Evolutionary conservation across 495 filamentous ascomycete species (phyloP), one percentile per base, ranked within the genome.

Genomic region (Aspergillus bertholletiae): DNA sequence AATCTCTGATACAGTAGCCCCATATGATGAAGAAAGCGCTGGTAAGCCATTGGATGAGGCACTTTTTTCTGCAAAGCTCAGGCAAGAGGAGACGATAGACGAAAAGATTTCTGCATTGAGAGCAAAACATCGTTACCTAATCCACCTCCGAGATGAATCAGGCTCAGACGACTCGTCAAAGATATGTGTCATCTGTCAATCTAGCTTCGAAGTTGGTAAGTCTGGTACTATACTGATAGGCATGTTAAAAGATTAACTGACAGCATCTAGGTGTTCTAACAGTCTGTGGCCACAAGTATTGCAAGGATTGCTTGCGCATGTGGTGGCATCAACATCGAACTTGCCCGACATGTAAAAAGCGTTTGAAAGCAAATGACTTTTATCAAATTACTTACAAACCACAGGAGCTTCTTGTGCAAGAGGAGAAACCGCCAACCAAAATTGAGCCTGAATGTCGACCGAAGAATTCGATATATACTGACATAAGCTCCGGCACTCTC

Each of bases 221-320:
- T 61, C 32, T 30, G 34, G 7, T 32, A 5, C 12, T 28, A 2
- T 3, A 28, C 32, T 39, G 5, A 13, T 8, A n/a, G n/a, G n/a
- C n/a, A n/a, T n/a, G n/a, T n/a, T n/a, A 17, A 24, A 15, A 21
- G 23, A 11, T 6, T 41, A 27, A 11, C 60, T 63, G 45, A 69
- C 54, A 15, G 20, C 13, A 5, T 47, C 46, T 37, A 77, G 74
- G 74, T n/a, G 69, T 92, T 26, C 74, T 98, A 61, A 97, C 93
- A 2, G 79, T 87, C 2, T 98, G 93, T 68, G 93, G 93, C 0
- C 93, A 98, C 62, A 83, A 87, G 53, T 97, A 88, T 61, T 97
- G 93, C 72, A 88, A 85, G 51, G 88, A 88, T 28, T 98, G 94
- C 68, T 83, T 97, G 26, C 71, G 73, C 4, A 51, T 81, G 8